Evolutionary conservation across 306 rosid genomes (phyloP), one percentile per base, ranked within the genome.

Genomic region (Lablab purpureus): DNA sequence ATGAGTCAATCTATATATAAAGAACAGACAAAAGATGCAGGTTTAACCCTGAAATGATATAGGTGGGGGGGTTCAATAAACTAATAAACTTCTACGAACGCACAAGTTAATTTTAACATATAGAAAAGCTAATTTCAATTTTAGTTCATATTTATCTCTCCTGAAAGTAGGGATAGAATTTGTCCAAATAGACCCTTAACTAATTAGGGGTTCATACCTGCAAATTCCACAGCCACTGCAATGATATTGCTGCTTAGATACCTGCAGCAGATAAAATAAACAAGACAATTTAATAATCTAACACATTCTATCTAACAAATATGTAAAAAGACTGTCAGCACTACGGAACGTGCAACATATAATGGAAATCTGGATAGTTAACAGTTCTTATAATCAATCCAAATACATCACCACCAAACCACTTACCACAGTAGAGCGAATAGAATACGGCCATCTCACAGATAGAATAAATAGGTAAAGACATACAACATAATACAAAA

Each of bases 171-270:
- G 1, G 10, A 11, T 8, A 36, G 41, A 36, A 36, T 36, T 36
- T 2, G 1, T 36, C 41, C 41, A 36, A 36, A 36, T 7, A 36
- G 10, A 36, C 28, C 25, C 56, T 27, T 37, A 18, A 40, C 71
- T 18, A 43, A 17, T 47, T 80, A 55, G 9, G 40, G 37, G 13
- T 19, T 37, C 63, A 32, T 89, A 94, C 97, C 97, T 92, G 89
- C 98, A 94, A 75, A 94, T 92, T 27, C 95, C 97, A 67, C 97
- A 94, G 54, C 97, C 97, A 84, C 10, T 72, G 84, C 97, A 94
- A 71, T 94, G 99, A 71, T 90, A 92, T 60, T 94, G 97, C 71
- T 80, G 80, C 91, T 92, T 94, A 63, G 97, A 87, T 62, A 84
- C 75, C 97, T 94, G 88, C 47, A 81, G 45, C 22, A 75, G 22